These are phyloP conservation scores for Bruguiera sexangula DNA, from an alignment of 345 rosid genomes.

Conservation along the genomic window DNA sequence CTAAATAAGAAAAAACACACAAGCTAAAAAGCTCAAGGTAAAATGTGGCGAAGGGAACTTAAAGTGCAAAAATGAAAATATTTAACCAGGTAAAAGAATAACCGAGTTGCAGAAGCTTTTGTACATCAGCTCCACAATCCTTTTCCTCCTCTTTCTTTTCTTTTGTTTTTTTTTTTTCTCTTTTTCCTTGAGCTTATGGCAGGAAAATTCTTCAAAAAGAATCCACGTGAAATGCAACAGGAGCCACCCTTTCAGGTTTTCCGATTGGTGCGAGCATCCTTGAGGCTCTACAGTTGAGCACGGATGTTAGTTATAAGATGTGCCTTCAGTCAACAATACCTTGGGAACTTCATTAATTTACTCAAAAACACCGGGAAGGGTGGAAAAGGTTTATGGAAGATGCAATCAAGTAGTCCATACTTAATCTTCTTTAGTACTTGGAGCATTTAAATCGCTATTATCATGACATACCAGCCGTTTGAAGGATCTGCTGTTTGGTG, in stretches of 20 bases:
- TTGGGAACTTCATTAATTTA: too few relatives aligned
- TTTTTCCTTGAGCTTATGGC: neutral
- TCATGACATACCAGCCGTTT: slow-evolving; percentile 31
- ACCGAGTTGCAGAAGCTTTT: too few relatives aligned
- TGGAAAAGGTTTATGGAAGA: too few relatives aligned
- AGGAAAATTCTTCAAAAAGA: neutral
- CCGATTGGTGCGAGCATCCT: slow-evolving; percentile 22
- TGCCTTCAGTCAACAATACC: too few relatives aligned
- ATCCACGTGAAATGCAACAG: neutral
- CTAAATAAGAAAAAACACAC: too few relatives aligned
- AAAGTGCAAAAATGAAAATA: too few relatives aligned
- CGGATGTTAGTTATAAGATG: neutral
- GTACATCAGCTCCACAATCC: too few relatives aligned
- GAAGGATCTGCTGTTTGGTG: slow-evolving; percentile 29
- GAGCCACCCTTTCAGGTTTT: slow-evolving; percentile 12
- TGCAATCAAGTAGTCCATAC: neutral
- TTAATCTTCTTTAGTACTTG: neutral
- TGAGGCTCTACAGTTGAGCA: slow-evolving; percentile 20
- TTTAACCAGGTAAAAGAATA: too few relatives aligned
- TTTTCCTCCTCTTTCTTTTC: too few relatives aligned
- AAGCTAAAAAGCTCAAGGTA: too few relatives aligned
- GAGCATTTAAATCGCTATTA: neutral
- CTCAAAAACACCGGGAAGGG: too few relatives aligned
- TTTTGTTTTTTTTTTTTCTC: neutral
- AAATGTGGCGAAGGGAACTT: too few relatives aligned